Conservation (phyloP, 306 rosid species). For the Canavalia ensiformis region DNA sequence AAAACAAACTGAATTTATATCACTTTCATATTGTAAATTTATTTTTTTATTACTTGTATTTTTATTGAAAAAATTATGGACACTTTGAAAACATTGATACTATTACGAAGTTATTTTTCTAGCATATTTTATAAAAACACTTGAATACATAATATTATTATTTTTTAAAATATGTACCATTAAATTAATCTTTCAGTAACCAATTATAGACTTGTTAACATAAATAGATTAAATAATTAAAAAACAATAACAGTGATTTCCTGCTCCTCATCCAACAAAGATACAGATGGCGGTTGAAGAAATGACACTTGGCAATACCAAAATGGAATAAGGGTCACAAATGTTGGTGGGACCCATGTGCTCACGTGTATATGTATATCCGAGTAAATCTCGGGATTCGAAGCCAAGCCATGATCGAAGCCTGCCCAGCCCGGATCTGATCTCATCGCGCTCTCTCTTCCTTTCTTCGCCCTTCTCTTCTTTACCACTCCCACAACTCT, state of each 20-base stretch:
- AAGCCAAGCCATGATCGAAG: slow-evolving; percentile 34
- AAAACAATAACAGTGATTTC: neutral
- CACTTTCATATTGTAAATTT: too few relatives aligned
- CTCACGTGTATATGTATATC: slow-evolving; percentile 72
- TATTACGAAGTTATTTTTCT: too few relatives aligned
- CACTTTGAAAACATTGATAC: too few relatives aligned
- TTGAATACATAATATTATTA: too few relatives aligned
- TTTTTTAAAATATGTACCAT: too few relatives aligned
- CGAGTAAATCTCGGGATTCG: slow-evolving; percentile 61
- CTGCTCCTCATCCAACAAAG: slow-evolving; percentile 44
- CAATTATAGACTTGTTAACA: neutral
- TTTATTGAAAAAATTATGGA: too few relatives aligned
- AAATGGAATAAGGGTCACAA: slow-evolving; percentile 43
- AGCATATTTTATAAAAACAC: too few relatives aligned
- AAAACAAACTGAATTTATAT: too few relatives aligned
- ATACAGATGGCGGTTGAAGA: slow-evolving; percentile 47
- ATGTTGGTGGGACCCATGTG: slow-evolving; percentile 53
- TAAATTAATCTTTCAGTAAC: too few relatives aligned
- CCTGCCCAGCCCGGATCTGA: slow-evolving; percentile 59
- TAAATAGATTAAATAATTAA: neutral
- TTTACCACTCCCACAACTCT: neutral
- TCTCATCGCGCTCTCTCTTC: slow-evolving; percentile 23
- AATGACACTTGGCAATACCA: slow-evolving; percentile 55
- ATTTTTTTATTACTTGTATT: too few relatives aligned
- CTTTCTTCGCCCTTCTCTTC: neutral